Percentiles rank a stretch among this genome's conserved stretches.
Evolutionary conservation across 495 filamentous ascomycete genomes (phyloP).

Genomic region (Aspergillus affinis): DNA sequence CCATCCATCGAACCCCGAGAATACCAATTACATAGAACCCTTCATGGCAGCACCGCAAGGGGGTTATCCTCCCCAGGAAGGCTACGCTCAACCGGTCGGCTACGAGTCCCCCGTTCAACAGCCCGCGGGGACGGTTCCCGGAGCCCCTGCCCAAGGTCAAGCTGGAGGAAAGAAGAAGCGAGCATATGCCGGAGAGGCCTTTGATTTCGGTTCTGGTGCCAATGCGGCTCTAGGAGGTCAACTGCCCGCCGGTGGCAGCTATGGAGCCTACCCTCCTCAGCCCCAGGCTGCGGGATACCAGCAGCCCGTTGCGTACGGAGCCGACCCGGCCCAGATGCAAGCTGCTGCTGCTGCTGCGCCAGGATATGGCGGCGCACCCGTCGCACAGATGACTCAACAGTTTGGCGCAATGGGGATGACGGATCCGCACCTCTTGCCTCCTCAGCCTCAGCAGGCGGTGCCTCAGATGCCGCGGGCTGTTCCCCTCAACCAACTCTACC

Average conservation of each 20-base stretch:
- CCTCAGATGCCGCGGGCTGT: constrained; percentile 53
- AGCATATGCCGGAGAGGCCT: constrained; percentile 90
- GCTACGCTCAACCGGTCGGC: constrained; percentile 50
- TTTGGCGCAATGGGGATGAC: constrained; percentile 80
- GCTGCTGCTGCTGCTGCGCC: constrained; percentile 54
- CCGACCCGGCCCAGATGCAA: constrained; percentile 47
- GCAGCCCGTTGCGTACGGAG: constrained; percentile 52
- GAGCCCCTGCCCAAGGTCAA: constrained; percentile 27
- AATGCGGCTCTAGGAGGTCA: constrained; percentile 73
- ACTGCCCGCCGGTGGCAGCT: constrained; percentile 49
- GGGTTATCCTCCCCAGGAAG: constrained; percentile 59
- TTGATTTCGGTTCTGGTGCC: constrained; percentile 86
- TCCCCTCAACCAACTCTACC: constrained; percentile 82
- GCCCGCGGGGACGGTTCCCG: constrained; percentile 29
- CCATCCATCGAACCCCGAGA: constrained; percentile 6
- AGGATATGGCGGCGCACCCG: constrained; percentile 36
- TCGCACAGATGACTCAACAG: constrained; percentile 76
- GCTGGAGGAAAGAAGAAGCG: constrained; percentile 78
- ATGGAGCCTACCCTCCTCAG: constrained; percentile 59
- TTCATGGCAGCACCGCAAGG: constrained; percentile 62
- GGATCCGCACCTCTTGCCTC: constrained; percentile 54
- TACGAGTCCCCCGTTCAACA: constrained; percentile 41
- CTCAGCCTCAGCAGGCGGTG: constrained; percentile 51
- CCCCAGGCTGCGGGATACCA: constrained; percentile 50
- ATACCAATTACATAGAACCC: constrained; percentile 16